Evolutionary conservation across 2,329 filamentous ascomycete species (phyloP), one percentile per base, ranked within the genome.

Genomic region (Ophiocordyceps robertsii): DNA sequence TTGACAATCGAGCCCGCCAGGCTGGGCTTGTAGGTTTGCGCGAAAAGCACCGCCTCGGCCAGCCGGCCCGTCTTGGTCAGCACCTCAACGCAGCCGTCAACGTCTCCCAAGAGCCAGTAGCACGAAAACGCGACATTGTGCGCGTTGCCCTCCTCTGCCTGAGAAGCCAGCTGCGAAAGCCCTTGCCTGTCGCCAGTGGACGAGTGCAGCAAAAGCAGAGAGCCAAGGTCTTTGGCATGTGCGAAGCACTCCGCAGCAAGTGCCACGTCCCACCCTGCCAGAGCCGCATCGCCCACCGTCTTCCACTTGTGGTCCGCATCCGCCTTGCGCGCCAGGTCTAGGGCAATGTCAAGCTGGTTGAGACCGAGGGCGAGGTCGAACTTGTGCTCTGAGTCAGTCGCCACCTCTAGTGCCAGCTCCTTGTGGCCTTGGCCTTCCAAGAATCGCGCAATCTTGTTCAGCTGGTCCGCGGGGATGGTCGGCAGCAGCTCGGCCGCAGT

Each of bases 231-330:
- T 56, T 87, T 92, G 38, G 89, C 88, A 45, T 92, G 80, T 16
- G 78, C 79, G 61, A 96, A 98, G 66, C 90, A 96, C 63, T 96
- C 87, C 39, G 92, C 83, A 0, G 92, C 92, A 2, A 96, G 76
- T 6, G 75, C 71, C 30, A 98, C 73, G 54, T 98, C 82, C 92
- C 90, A 98, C 1, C 70, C 82, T 10, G 79, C 67, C 35, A 98
- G 74, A 2, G 92, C 92, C 1, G 89, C 84, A 53, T 98, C 92
- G 46, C 92, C 92, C 5, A 98, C 86, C 4, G 80, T 89, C 73
- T 96, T 96, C 92, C 92, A 98, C 66, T 95, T 95, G 66, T 96
- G 90, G 60, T 96, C 92, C 1, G 80, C 84, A 49, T 95, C 83
- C 11, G 87, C 84, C 59, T 84, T 73, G 35, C 80, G 75, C 7